Percentiles rank a stretch among this genome's conserved stretches.
Conservation (phyloP, 2,329 filamentous ascomycete genomes). For the Fusarium nelsonii region DNA sequence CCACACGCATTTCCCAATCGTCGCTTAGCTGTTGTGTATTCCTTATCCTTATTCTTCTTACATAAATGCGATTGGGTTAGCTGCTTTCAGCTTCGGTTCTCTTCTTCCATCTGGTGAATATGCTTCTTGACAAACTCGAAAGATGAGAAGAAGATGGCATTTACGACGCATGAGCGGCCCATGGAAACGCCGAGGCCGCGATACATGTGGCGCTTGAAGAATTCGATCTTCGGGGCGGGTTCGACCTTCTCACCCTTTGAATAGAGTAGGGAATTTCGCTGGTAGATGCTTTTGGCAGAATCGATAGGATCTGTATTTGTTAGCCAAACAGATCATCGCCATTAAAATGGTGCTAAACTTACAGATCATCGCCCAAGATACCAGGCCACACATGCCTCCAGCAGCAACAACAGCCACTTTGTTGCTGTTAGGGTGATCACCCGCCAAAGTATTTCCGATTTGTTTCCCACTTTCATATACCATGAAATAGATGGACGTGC, state of each 20-base stretch:
- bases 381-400: conserved; percentile 83
- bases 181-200: conserved; percentile 86
- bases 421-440: conserved; percentile 79
- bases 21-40: conserved; percentile 2
- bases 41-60: background rate
- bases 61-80: background rate
- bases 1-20: conserved; percentile 15
- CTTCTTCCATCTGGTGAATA: conserved; percentile 67
- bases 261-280: conserved; percentile 81
- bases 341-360: conserved; percentile 62
- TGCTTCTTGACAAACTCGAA: conserved; percentile 86
- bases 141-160: conserved; percentile 90
- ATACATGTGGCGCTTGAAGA: conserved; percentile 83
- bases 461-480: conserved; percentile 91
- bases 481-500: conserved; percentile 88
- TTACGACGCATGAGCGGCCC: conserved; percentile 83
- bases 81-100: conserved; percentile 33
- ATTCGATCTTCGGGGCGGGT: conserved; percentile 78
- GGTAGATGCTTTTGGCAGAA: conserved; percentile 87
- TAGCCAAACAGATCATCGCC: background rate
- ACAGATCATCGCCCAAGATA: conserved; percentile 85
- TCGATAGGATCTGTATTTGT: conserved; percentile 73
- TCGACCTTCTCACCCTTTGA: conserved; percentile 73
- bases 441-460: conserved; percentile 78
- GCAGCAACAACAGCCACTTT: conserved; percentile 83